Conservation (phyloP, 306 rosid species). For the Cicer judaicum region DNA sequence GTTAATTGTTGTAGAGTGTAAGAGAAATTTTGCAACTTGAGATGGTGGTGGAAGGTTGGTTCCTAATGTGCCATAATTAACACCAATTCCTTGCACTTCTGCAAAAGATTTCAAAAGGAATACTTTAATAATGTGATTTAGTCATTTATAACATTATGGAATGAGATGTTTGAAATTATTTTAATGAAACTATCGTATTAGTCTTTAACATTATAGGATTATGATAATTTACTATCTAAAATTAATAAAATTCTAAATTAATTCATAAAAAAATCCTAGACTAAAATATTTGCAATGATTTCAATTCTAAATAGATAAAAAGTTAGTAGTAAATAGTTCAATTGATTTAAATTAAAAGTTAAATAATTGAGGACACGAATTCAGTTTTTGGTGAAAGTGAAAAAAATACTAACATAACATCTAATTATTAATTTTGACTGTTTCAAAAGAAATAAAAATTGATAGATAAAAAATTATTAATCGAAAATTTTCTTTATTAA, state of each 20-base stretch:
- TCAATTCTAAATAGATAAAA: not conserved
- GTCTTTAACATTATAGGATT: not conserved
- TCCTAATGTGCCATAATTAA: conserved; percentile 79
- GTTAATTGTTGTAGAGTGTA: conserved; percentile 59
- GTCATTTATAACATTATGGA: not conserved
- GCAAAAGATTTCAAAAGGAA: not conserved
- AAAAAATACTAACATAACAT: no score
- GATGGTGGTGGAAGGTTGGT: conserved; percentile 70
- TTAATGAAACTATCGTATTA: not conserved
- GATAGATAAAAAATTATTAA: not conserved
- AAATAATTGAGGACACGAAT: no score
- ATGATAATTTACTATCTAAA: no score
- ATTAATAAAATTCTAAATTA: not conserved
- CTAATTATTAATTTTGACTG: no score
- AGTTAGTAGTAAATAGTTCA: no score
- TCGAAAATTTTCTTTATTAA: not conserved
- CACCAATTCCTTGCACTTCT: conserved; percentile 69
- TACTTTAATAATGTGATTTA: not conserved
- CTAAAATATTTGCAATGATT: not conserved
- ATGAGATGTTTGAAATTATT: not conserved
- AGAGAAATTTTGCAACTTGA: conserved; percentile 61
- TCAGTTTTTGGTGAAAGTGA: no score
- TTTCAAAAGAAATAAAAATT: not conserved
- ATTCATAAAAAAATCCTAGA: not conserved
- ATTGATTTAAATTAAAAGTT: no score